Conservation (phyloP, 2,329 filamentous ascomycete genomes). For the Myriosclerotinia curreyana region DNA sequence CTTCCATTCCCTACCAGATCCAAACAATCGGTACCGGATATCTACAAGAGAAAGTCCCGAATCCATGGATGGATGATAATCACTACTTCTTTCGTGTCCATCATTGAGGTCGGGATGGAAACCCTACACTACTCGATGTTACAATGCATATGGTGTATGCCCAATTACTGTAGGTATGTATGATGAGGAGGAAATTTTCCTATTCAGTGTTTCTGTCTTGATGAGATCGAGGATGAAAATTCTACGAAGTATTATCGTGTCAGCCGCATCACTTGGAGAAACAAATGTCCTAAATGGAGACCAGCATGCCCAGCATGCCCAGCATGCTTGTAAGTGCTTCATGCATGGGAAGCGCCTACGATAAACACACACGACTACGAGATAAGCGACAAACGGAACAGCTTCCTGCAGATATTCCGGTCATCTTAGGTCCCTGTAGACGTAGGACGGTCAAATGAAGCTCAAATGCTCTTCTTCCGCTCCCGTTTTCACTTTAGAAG, state of each 20-base stretch:
- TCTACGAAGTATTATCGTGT: constrained; percentile 2
- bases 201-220: neutral
- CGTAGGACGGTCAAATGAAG: neutral
- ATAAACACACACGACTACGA: constrained; percentile 12
- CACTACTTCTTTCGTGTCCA: neutral
- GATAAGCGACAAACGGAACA: constrained; percentile 13
- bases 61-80: constrained; percentile 3
- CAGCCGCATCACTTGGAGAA: constrained; percentile 11
- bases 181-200: neutral
- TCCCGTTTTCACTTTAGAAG: constrained; percentile 42
- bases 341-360: constrained; percentile 3
- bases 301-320: neutral
- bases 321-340: constrained; percentile 7
- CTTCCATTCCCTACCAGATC: neutral
- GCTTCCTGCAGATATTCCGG: neutral
- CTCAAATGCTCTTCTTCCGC: neutral
- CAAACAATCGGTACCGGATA: constrained; percentile 14
- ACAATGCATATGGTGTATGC: constrained; percentile 3
- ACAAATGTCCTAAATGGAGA: constrained; percentile 2
- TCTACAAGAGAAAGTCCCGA: constrained; percentile 3
- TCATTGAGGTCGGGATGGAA: neutral
- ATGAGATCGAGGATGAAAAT: neutral
- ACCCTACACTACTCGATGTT: constrained; percentile 2
- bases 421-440: neutral
- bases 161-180: constrained; percentile 4